These are phyloP conservation scores for Ustilago esculenta DNA, from an alignment of 1,284 basidiomycete species.

Conservation along the genomic window DNA sequence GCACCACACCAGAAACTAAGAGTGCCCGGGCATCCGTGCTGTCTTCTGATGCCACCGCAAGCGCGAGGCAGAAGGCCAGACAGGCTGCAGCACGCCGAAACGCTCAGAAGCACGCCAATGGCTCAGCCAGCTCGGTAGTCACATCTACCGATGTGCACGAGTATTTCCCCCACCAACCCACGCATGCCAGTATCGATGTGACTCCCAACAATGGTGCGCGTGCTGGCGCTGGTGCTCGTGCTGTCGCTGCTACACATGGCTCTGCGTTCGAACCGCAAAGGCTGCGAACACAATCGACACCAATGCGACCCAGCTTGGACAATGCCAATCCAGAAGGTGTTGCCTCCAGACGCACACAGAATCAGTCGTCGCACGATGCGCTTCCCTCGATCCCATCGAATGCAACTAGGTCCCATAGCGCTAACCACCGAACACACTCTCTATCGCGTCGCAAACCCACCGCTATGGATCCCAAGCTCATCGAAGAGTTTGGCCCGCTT, in stretches of 20 bases:
- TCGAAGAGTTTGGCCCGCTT: constrained; percentile 54
- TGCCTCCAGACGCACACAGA: constrained; percentile 1
- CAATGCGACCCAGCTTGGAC: constrained; percentile 34
- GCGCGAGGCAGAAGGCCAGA: constrained; percentile 34
- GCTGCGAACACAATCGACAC: constrained; percentile 40
- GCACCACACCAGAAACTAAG: neutral
- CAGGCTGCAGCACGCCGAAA: constrained; percentile 26
- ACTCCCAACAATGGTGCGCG: too few species aligned
- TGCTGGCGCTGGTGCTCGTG: too few species aligned
- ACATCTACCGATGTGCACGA: constrained; percentile 5
- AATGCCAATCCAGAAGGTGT: neutral
- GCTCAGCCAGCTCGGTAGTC: neutral
- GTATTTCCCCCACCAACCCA: neutral
- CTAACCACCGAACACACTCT: constrained; percentile 28
- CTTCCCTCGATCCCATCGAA: too few species aligned
- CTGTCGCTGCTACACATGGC: neutral
- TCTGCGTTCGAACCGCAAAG: constrained; percentile 17
- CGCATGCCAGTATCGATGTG: constrained; percentile 17
- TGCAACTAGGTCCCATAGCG: too few species aligned
- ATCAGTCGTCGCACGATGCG: constrained; percentile 3
- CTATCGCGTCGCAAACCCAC: constrained; percentile 26
- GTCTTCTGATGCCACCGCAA: constrained; percentile 23
- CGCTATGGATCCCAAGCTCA: constrained; percentile 30
- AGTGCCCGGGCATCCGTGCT: neutral
- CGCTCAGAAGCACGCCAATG: neutral